phyloP scores from a whole-genome alignment of 345 rosid species.

The Hibiscus mutabilis region DNA sequence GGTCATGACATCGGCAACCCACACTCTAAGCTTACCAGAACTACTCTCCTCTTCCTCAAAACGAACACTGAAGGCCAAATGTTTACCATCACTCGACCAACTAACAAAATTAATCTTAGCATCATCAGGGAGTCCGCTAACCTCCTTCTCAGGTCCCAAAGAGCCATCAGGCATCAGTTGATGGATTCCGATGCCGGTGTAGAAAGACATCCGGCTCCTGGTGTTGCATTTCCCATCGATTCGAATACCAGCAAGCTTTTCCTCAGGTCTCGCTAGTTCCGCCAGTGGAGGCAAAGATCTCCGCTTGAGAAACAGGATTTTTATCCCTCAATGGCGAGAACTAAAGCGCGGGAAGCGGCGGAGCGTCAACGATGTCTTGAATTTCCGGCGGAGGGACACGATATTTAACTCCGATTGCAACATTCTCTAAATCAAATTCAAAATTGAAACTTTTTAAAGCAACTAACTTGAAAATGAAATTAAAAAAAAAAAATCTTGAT shows the following conservation, averaged over 20 bases:
- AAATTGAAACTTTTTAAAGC: background rate
- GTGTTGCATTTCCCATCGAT: conserved; percentile 87
- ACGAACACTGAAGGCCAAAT: conserved; percentile 74
- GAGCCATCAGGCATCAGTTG: conserved; percentile 66
- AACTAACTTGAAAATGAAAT: background rate
- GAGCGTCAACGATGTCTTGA: conserved; percentile 85
- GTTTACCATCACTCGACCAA: conserved; percentile 85
- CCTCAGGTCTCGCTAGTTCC: conserved; percentile 86
- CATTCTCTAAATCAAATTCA: conserved; percentile 24
- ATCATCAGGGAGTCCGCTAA: conserved; percentile 75
- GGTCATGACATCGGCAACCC: conserved; percentile 86
- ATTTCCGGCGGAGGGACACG: conserved; percentile 80
- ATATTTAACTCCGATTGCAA: conserved; percentile 46
- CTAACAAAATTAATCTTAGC: conserved; percentile 79
- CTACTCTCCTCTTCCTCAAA: conserved; percentile 47
- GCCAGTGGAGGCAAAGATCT: conserved; percentile 80
- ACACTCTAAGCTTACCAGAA: conserved; percentile 56
- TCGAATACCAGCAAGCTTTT: conserved; percentile 87
- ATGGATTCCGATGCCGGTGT: conserved; percentile 86
- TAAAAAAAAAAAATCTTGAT: background rate
- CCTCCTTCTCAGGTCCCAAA: conserved; percentile 78
- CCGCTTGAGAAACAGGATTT: conserved; percentile 72
- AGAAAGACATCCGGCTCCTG: conserved; percentile 93
- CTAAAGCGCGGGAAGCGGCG: conserved; percentile 81
- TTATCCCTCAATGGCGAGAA: conserved; percentile 90